A percentile compares a stretch with the other conserved stretches of the same genome.
Evolutionary conservation across 2,329 filamentous ascomycete species (phyloP).

Genomic region (Trichocomaceae sp.): DNA sequence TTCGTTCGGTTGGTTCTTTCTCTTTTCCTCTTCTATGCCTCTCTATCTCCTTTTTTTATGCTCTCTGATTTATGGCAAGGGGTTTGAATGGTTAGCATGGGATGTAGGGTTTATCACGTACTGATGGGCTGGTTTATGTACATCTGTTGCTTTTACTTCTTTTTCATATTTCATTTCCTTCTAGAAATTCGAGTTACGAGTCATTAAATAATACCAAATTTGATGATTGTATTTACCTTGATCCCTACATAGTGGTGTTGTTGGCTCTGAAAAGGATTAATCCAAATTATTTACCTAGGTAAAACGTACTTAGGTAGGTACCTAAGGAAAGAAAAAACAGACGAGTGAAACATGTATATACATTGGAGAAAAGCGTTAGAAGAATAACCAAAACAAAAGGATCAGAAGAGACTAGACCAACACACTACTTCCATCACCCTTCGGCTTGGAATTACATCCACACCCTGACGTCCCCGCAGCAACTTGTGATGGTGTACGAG

Average conservation of each 20-base stretch:
- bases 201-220: neutral
- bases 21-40: neutral
- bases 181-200: neutral
- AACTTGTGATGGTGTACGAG: slow-evolving; percentile 64
- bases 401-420: slow-evolving; percentile 2
- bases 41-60: neutral
- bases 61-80: neutral
- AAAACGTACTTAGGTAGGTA: no score
- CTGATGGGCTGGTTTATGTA: neutral
- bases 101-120: neutral
- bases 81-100: neutral
- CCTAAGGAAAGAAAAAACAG: no score
- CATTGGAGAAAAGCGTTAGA: neutral
- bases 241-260: no score
- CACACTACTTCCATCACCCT: slow-evolving; percentile 14
- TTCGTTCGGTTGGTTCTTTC: neutral
- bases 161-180: neutral
- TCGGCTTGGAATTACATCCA: slow-evolving; percentile 29
- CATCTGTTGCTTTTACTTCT: neutral
- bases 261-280: neutral
- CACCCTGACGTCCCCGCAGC: slow-evolving; percentile 37
- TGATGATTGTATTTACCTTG: neutral
- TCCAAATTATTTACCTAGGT: no score
- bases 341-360: neutral
- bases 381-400: neutral